Percentiles rank a stretch among this genome's conserved stretches.
These are phyloP conservation scores for Acacia pycnantha DNA, from an alignment of 331 rosid genomes.

Conservation along the genomic window DNA sequence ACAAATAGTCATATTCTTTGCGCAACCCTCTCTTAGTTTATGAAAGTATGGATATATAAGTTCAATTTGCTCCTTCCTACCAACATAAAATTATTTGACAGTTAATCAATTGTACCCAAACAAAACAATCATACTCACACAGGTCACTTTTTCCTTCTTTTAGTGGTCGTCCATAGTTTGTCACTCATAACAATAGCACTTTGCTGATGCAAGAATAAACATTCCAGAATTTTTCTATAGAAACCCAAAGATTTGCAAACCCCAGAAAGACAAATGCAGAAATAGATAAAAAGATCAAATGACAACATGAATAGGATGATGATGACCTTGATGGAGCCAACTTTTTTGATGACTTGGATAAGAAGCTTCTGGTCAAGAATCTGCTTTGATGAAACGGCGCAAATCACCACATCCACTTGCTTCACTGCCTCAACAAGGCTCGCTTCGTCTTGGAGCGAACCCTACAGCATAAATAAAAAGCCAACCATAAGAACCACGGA, in stretches of 20 bases:
- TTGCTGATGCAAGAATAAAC: neutral
- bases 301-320: neutral
- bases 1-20: neutral
- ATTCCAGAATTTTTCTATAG: neutral
- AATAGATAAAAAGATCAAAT: neutral
- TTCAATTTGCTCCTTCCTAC: neutral
- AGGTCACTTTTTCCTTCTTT: neutral
- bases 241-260: neutral
- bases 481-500: neutral
- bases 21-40: neutral
- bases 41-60: neutral
- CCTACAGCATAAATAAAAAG: constrained; percentile 35
- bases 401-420: constrained; percentile 78
- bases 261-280: neutral
- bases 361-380: constrained; percentile 62
- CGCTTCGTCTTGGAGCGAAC: constrained; percentile 71
- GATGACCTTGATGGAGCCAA: constrained; percentile 62
- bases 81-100: neutral
- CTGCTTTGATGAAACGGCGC: constrained; percentile 59
- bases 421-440: constrained; percentile 58
- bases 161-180: neutral
- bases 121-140: neutral
- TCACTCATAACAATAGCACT: neutral
- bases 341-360: constrained; percentile 54
- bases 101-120: neutral